Base-by-base conservation (phyloP, 164 flowering plant species). In the Macadamia tetraphylla region DNA sequence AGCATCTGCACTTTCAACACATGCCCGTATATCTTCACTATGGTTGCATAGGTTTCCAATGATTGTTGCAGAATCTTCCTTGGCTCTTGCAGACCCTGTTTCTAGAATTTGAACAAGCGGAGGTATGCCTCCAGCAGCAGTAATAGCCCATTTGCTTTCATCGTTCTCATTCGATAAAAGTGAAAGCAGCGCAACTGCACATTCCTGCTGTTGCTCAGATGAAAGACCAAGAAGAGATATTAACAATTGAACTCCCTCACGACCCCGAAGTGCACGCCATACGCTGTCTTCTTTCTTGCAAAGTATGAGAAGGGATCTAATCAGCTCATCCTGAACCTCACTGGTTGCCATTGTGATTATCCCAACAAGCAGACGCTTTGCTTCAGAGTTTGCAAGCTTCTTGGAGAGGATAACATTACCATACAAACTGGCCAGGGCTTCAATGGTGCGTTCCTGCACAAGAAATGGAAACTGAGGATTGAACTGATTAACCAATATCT, bases 61-160 rank as follows among this genome's bases (percentile, higher is more conserved):
- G 53, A 89, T 85, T 17, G 81, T 75, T 63, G 96, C 96, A 58
- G 96, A 81, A 68, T 89, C 96, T 80, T 89, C 96, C 75, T 85
- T 86, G 46, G 96, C 96, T 80, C 86, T 89, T 3, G 76, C 81
- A 63, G 96, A 88, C 3, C 96, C 92, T 12, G 87, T 79, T 76
- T 89, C 96, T 13, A 89, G 78, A 74, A 89, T 86, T 74, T 89
- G 96, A 70, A 89, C 91, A 68, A 89, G 92, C 18, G 92, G 96
- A 63, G 96, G 96, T 67, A 89, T 89, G 35, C 96, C 96, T 76
- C 96, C 96, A 72, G 96, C 96, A 62, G 96, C 96, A 64, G 96
- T 89, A 44, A 89, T 86, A 60, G 96, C 89, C 96, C 96, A 89
- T 74, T 88, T 89, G 70, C 92, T 86, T 55, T 89, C 96, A 82